These are phyloP conservation scores for Sporothrix pseudoabietina DNA, from an alignment of 2,329 filamentous ascomycete species.

Conservation along the genomic window DNA sequence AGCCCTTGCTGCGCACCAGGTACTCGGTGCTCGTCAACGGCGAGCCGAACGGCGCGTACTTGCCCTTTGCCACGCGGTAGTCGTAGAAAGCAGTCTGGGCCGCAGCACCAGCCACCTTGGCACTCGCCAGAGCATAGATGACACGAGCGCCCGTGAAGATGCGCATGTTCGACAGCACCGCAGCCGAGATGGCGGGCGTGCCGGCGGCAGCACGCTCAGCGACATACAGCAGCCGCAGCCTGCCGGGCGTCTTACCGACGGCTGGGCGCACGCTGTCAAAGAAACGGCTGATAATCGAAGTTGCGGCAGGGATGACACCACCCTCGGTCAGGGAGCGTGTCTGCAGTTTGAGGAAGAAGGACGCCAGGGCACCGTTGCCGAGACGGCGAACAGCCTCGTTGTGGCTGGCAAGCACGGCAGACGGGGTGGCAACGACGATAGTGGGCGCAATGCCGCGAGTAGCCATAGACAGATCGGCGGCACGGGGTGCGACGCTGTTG, in stretches of 20 bases:
- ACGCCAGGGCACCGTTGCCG: conserved; percentile 54
- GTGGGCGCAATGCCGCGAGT: conserved; percentile 77
- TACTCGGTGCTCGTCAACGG: conserved; percentile 81
- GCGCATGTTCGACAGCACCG: conserved; percentile 76
- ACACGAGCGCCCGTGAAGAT: conserved; percentile 78
- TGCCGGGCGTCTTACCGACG: conserved; percentile 65
- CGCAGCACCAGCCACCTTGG: conserved; percentile 86
- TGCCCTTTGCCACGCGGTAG: conserved; percentile 45
- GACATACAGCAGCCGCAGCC: conserved; percentile 78
- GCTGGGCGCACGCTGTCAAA: conserved; percentile 61
- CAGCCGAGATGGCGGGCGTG: conserved; percentile 65
- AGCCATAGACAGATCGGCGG: conserved; percentile 71
- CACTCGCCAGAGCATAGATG: conserved; percentile 79
- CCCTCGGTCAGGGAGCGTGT: conserved; percentile 67
- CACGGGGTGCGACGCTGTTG: conserved; percentile 79
- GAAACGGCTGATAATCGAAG: conserved; percentile 63
- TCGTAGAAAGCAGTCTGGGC: conserved; percentile 67
- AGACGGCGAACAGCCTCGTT: conserved; percentile 61
- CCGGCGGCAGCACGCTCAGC: conserved; percentile 70
- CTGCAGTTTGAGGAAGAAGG: conserved; percentile 70
- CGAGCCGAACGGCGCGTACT: conserved; percentile 72
- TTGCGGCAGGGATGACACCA: conserved; percentile 70
- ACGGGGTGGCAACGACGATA: conserved; percentile 75
- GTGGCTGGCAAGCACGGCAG: conserved; percentile 70
- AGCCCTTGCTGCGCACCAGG: conserved; percentile 64